phyloP scores from a whole-genome alignment of 805 yeast species.

The Myxozyma vanderwaltii region DNA sequence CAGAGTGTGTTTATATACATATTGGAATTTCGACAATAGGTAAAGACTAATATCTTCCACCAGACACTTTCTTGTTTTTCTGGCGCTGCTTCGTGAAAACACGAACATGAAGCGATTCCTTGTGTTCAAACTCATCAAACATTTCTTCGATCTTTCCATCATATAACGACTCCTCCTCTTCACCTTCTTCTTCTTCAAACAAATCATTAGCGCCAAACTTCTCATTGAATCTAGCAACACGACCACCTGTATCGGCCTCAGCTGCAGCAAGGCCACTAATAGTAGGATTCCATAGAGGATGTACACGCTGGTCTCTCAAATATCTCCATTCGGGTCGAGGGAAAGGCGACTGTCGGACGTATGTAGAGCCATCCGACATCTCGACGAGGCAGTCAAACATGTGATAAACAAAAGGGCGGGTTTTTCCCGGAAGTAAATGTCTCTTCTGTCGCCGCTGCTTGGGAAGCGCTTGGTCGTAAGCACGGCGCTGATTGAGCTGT shows the following conservation, averaged over 20 bases:
- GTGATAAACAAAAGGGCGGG: conserved; percentile 91
- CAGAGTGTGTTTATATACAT: conserved; percentile 1
- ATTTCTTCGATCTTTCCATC: conserved; percentile 19
- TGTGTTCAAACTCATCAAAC: conserved; percentile 22
- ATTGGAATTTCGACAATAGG: neutral
- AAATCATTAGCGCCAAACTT: conserved; percentile 9
- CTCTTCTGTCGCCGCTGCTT: conserved; percentile 34
- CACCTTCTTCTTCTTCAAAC: neutral
- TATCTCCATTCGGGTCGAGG: conserved; percentile 85
- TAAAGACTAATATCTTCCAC: neutral
- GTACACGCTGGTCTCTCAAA: conserved; percentile 86
- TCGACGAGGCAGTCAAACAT: conserved; percentile 89
- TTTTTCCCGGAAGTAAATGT: conserved; percentile 60
- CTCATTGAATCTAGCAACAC: conserved; percentile 24
- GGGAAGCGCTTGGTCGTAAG: conserved; percentile 13
- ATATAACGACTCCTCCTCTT: conserved; percentile 9
- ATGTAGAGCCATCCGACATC: conserved; percentile 90
- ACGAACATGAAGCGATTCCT: conserved; percentile 17
- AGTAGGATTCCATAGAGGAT: conserved; percentile 84
- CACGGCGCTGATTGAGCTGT: conserved; percentile 1
- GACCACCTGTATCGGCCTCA: conserved; percentile 29
- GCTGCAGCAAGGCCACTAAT: conserved; percentile 23
- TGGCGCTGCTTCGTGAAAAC: conserved; percentile 4
- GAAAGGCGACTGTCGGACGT: conserved; percentile 76
- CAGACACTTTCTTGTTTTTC: conserved; percentile 1